Percentiles rank a stretch among this genome's conserved stretches.
Evolutionary conservation across 2,329 filamentous ascomycete genomes (phyloP).

Genomic region (Hortaea sp.): DNA sequence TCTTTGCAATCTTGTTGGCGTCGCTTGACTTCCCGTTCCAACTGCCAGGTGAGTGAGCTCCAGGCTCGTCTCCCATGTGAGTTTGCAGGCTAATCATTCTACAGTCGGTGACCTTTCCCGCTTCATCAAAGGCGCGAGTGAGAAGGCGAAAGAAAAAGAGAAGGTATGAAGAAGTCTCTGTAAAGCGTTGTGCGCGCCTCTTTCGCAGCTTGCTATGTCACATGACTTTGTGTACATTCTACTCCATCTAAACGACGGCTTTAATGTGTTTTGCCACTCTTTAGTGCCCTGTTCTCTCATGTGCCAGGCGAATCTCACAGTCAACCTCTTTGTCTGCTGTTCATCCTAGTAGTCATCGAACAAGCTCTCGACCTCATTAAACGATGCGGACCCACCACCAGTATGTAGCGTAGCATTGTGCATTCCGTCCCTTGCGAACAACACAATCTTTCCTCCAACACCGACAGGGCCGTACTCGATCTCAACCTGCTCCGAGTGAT

Average conservation of each 20-base stretch:
- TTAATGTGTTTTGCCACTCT: too few species aligned
- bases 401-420: not conserved
- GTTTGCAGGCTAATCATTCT: slow-evolving; percentile 3
- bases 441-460: not conserved
- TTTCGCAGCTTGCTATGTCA: too few species aligned
- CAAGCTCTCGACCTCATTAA: slow-evolving; percentile 28
- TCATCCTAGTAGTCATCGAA: not conserved
- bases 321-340: slow-evolving; percentile 27
- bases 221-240: too few species aligned
- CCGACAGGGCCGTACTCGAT: not conserved
- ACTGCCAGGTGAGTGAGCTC: slow-evolving; percentile 31
- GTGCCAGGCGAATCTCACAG: slow-evolving; percentile 12
- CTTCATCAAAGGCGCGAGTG: slow-evolving; percentile 34
- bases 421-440: not conserved
- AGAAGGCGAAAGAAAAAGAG: slow-evolving; percentile 18
- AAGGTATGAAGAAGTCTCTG: not conserved
- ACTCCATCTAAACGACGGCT: too few species aligned
- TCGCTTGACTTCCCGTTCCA: slow-evolving; percentile 44
- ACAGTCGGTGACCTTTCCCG: slow-evolving; percentile 36
- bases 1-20: slow-evolving; percentile 44
- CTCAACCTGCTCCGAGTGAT: not conserved
- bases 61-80: not conserved
- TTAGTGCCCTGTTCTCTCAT: too few species aligned
- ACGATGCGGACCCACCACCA: not conserved
- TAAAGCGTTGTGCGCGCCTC: too few species aligned